Evolutionary conservation across 352 stramenopile genomes (phyloP), one percentile per base, ranked within the genome.

Genomic region (Globisporangium abappressorium): DNA sequence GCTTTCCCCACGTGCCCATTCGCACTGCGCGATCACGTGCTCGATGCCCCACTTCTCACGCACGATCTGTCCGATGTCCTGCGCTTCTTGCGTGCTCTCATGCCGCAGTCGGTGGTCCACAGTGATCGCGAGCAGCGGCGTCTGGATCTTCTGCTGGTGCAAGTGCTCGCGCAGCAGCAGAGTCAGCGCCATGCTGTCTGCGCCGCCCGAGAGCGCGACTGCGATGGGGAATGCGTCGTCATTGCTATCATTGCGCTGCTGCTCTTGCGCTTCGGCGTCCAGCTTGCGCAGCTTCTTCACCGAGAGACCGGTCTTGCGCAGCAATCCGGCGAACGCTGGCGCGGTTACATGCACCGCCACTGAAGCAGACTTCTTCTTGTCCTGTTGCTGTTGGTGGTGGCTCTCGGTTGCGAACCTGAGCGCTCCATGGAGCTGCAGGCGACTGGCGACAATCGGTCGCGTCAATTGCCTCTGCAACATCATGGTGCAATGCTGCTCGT

Each of bases 121-220:
- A 15, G 84, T 94, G 67, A 96, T 84, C 7, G 85, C 88, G 22
- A 96, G 68, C 11, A 96, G 78, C 47, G 83, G 81, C 11, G 82
- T 91, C 34, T 75, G 64, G 43, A 93, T 81, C 38, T 66, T 28
- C 12, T 81, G 75, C 7, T 66, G n/a, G 12, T 75, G 66, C 15
- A 95, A 46, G 60, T 87, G 85, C 62, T 94, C 84, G 11, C 71
- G 79, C 15, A 96, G 74, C 47, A 96, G 62, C 53, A 94, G 77
- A 74, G 87, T 84, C 58, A 96, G 65, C 28, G 88, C 84, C 81
- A 94, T 91, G 64, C 86, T 94, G 68, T 96, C 88, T 2, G 81
- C 85, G 7, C 88, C 88, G 14, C 88, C 88, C 0, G 88, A 96
- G 22, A 92, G 63, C 26, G 85, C 88, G 24, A 94, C 81, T 24